Percentiles rank a stretch among this genome's conserved stretches.
Evolutionary conservation across 2,329 filamentous ascomycete genomes (phyloP).

Genomic region (Colletotrichum paranaense): DNA sequence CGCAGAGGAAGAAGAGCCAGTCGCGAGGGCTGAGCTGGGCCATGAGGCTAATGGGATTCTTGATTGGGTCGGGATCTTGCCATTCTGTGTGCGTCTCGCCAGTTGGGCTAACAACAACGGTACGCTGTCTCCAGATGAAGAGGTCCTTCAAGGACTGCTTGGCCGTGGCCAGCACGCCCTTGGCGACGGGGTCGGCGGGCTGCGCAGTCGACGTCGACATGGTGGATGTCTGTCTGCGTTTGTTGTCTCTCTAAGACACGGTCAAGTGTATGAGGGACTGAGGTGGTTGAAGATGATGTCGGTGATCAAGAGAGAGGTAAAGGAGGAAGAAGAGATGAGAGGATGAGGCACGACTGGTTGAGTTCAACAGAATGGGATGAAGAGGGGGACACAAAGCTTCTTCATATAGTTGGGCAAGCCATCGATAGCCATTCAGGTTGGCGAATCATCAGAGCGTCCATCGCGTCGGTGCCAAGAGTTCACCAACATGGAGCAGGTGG

Average conservation of each 20-base stretch:
- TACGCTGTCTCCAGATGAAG: constrained; percentile 80
- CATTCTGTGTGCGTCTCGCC: constrained; percentile 76
- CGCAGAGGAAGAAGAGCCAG: constrained; percentile 82
- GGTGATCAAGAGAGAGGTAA: not conserved
- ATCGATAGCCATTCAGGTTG: not conserved
- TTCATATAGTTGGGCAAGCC: constrained; percentile 25
- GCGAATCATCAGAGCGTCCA: constrained; percentile 28
- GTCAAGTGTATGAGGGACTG: not conserved
- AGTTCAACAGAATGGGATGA: constrained; percentile 5
- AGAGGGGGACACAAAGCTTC: not conserved
- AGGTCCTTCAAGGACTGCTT: constrained; percentile 74
- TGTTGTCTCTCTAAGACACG: not conserved
- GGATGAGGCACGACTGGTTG: constrained; percentile 12
- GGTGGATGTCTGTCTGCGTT: not conserved
- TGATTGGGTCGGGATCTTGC: constrained; percentile 72
- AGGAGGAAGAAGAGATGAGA: not conserved
- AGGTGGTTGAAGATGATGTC: not conserved
- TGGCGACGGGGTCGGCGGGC: constrained; percentile 72
- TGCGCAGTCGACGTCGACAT: constrained; percentile 52
- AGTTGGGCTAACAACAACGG: constrained; percentile 72
- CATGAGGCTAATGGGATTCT: constrained; percentile 78
- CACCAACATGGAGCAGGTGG: constrained; percentile 24
- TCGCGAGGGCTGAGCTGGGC: constrained; percentile 71
- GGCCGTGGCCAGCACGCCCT: constrained; percentile 72
- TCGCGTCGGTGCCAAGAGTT: constrained; percentile 32